Conservation (phyloP, 2,329 filamentous ascomycete genomes). For the Aspergillus bombycis region DNA sequence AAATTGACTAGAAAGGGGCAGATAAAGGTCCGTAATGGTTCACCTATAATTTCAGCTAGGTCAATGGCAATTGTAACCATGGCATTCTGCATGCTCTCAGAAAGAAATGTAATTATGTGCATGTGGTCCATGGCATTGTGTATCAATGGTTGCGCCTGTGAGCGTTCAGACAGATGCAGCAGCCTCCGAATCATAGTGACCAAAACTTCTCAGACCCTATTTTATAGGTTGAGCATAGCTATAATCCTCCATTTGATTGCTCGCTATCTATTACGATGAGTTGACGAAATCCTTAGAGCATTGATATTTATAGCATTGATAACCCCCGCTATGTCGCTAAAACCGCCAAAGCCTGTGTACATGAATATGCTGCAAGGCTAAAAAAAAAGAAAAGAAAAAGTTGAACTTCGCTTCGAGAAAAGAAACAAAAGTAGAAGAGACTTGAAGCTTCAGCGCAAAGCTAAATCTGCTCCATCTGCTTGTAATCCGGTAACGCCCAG, state of each 20-base stretch:
- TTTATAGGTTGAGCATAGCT: not conserved
- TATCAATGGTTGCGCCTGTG: too few species aligned
- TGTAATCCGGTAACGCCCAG: not conserved
- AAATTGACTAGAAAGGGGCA: too few species aligned
- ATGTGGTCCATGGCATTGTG: too few species aligned
- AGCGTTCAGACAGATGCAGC: too few species aligned
- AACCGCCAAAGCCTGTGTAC: not conserved
- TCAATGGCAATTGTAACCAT: too few species aligned
- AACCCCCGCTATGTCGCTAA: not conserved
- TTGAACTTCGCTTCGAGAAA: not conserved
- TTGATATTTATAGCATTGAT: not conserved
- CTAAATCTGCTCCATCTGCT: not conserved
- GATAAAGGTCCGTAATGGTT: too few species aligned
- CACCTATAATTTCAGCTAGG: too few species aligned
- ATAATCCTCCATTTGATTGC: not conserved
- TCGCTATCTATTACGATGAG: not conserved
- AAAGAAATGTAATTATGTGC: too few species aligned
- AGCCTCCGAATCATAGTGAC: too few species aligned
- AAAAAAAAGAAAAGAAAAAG: not conserved
- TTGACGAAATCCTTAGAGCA: not conserved
- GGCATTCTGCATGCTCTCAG: too few species aligned
- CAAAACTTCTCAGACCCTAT: too few species aligned
- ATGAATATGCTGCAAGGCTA: not conserved
- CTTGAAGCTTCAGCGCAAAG: not conserved
- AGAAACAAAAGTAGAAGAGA: too few species aligned